A percentile compares a stretch with the other conserved stretches of the same genome.
These are phyloP conservation scores for Lactifluus pinguis DNA, from an alignment of 768 basidiomycete genomes.

Conservation along the genomic window DNA sequence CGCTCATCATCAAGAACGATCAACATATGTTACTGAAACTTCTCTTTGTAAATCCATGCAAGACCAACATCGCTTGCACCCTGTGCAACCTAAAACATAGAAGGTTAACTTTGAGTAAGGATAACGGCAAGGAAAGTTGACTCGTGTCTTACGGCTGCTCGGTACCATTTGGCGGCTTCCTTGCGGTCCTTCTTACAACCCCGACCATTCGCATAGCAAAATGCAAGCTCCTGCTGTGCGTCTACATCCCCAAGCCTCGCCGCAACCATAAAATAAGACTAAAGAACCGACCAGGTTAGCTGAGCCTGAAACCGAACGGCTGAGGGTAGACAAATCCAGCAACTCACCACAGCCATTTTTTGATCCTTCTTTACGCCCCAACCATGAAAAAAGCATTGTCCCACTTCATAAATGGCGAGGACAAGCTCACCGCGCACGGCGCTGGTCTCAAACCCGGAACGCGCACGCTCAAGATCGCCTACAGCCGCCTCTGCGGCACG, in stretches of 20 bases:
- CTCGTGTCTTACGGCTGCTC: constrained; percentile 54
- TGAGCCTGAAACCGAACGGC: neutral
- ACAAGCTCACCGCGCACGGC: constrained; percentile 69
- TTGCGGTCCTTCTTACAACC: constrained; percentile 86
- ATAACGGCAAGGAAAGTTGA: neutral
- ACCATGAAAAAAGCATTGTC: constrained; percentile 86
- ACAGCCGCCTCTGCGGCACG: constrained; percentile 77
- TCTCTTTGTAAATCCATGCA: constrained; percentile 89
- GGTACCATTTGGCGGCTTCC: constrained; percentile 84
- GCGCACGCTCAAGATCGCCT: constrained; percentile 59
- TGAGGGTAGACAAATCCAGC: neutral
- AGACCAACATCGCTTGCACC: constrained; percentile 76
- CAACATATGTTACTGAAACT: constrained; percentile 36
- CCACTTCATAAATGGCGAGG: constrained; percentile 86
- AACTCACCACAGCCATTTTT: constrained; percentile 77
- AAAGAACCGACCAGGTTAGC: neutral
- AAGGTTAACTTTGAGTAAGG: neutral
- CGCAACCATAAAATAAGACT: constrained; percentile 81
- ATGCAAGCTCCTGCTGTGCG: constrained; percentile 79
- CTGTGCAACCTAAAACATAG: constrained; percentile 42
- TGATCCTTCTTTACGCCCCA: constrained; percentile 85
- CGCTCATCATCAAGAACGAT: neutral
- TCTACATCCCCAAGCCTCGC: constrained; percentile 80
- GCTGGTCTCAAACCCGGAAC: constrained; percentile 42
- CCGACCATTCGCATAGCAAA: constrained; percentile 77